Conservation (phyloP, 345 rosid species). For the Durio zibethinus region DNA sequence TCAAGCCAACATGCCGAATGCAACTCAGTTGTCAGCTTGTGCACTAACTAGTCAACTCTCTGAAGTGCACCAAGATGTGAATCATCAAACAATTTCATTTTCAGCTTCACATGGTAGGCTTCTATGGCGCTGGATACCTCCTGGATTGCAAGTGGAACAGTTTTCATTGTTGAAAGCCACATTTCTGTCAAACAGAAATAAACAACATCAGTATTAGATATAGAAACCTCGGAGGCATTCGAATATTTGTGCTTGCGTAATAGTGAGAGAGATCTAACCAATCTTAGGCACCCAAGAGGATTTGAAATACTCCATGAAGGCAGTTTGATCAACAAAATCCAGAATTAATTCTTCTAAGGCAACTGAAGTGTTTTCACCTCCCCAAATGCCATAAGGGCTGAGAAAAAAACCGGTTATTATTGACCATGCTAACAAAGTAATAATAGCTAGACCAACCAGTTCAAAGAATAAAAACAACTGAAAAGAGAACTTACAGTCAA, state of each 20-base stretch:
- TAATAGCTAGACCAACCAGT: neutral
- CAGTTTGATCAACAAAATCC: conserved; percentile 78
- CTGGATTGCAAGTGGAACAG: conserved; percentile 92
- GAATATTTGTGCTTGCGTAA: neutral
- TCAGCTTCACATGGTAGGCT: conserved; percentile 91
- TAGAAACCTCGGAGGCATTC: neutral
- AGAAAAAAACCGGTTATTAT: no score
- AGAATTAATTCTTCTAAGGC: conserved; percentile 57
- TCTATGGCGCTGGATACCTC: conserved; percentile 95
- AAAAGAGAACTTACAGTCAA: conserved; percentile 69
- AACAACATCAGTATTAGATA: neutral
- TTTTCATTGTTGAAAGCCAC: conserved; percentile 84
- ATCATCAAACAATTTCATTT: conserved; percentile 79
- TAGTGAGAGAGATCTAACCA: conserved; percentile 46
- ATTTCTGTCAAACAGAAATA: conserved; percentile 51
- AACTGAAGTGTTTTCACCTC: conserved; percentile 46
- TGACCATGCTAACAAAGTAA: neutral
- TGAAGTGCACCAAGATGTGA: conserved; percentile 88
- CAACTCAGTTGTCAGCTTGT: conserved; percentile 85
- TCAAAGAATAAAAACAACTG: neutral
- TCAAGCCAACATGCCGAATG: conserved; percentile 94
- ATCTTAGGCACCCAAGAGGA: conserved; percentile 89
- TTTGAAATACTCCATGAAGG: conserved; percentile 73
- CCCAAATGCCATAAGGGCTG: no score
- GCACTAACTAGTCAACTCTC: conserved; percentile 97